These are phyloP conservation scores for Patellaria atrata DNA, from an alignment of 495 filamentous ascomycete species.

Conservation along the genomic window DNA sequence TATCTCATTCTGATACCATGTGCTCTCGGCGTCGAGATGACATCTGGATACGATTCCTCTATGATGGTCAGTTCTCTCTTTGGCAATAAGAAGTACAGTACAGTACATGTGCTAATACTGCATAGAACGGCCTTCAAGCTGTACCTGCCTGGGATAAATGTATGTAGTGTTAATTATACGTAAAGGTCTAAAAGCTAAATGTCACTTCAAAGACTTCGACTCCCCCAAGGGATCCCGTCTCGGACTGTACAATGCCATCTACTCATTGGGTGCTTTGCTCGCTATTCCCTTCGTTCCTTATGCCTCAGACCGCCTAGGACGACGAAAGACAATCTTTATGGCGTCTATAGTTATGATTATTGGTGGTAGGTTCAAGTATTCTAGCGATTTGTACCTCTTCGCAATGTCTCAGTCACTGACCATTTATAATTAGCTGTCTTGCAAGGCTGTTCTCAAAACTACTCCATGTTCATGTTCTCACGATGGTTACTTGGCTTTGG, in stretches of 20 bases:
- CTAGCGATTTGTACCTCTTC: too few relatives aligned
- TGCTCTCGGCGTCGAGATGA: neutral
- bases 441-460: too few relatives aligned
- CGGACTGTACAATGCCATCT: neutral
- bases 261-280: neutral
- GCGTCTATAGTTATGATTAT: too few relatives aligned
- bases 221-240: neutral
- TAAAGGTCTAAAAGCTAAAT: too few relatives aligned
- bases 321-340: constrained; percentile 5
- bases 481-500: constrained; percentile 3
- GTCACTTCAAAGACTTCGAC: too few relatives aligned
- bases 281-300: constrained; percentile 6
- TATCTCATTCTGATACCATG: neutral
- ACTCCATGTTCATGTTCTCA: constrained; percentile 1
- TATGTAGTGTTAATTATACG: too few relatives aligned
- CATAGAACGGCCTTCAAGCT: constrained; percentile 2
- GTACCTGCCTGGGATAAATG: too few relatives aligned
- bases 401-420: too few relatives aligned
- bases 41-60: constrained; percentile 2
- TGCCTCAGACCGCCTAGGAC: constrained; percentile 8
- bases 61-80: neutral
- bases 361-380: too few relatives aligned
- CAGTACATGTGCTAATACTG: too few relatives aligned
- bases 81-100: neutral
- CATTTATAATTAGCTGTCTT: too few relatives aligned